Evolutionary conservation across 805 yeast genomes (phyloP), one percentile per base, ranked within the genome.

Genomic region (Cyberlindnera mrakii): DNA sequence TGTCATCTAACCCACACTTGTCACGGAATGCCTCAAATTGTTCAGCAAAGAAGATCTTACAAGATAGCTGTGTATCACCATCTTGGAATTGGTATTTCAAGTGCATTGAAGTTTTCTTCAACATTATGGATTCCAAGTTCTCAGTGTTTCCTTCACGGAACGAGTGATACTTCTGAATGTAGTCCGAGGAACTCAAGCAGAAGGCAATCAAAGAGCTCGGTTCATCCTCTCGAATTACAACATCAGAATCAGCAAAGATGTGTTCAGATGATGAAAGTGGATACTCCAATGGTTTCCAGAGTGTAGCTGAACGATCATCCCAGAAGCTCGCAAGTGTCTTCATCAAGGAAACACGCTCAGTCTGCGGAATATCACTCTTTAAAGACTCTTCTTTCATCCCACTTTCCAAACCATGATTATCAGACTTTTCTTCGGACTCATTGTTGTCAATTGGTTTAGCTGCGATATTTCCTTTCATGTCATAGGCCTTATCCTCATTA

Each of bases 301-400:
- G 72, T 2, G 95, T 83, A 0, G 97, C 93, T 1, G 98, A 86
- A 55, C 99, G 70, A 64, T 93, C 98, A 1, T 97, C 97, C 98
- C 98, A 93, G 63, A 93, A 93, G 54, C 82, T 87, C 0, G 95
- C 78, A 43, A 95, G 67, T 0, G 95, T 80, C 54, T 85, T 87
- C 67, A 93, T 75, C 30, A 93, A 63, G 1, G 96, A 82, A 18
- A 81, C 77, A 51, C 78, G 77, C 55, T 90, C 97, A 6, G 81
- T 74, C 46, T 67, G 76, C 3, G 67, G 63, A 11, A 58, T 42
- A 31, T 51, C 58, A 35, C 42, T 29, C 31, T 51, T 54, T 34
- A 43, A 19, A 1, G 41, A 23, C 7, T 37, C 52, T 13, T 50
- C 59, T 27, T 47, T 51, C 25, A 50, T 30, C 1, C 47, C 49